phyloP scores from a whole-genome alignment of 2,329 filamentous ascomycete species.

The Neospermospora avenae region DNA sequence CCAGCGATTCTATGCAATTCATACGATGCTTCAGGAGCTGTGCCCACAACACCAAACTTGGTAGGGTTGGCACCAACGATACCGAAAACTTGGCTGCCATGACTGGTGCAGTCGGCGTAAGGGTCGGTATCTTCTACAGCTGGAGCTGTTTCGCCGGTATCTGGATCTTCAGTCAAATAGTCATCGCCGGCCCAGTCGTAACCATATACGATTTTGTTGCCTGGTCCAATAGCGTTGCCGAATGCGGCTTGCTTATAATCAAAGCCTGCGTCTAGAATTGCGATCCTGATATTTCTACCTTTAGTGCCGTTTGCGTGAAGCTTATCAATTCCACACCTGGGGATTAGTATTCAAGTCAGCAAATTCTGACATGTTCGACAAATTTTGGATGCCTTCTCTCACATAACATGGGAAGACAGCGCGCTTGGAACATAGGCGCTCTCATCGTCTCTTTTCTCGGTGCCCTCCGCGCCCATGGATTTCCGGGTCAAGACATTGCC shows the following conservation, averaged over 20 bases:
- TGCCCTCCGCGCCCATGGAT: too few species aligned
- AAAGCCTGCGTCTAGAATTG: constrained; percentile 40
- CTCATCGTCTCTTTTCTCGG: too few species aligned
- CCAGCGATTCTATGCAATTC: constrained; percentile 13
- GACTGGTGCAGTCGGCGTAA: background rate
- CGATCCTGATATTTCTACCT: constrained; percentile 44
- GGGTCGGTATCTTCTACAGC: background rate
- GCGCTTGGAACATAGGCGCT: too few species aligned
- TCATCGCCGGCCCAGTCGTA: constrained; percentile 56
- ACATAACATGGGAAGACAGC: too few species aligned
- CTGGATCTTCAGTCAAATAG: background rate
- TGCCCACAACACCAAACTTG: constrained; percentile 21
- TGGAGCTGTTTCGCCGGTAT: background rate
- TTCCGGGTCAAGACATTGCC: background rate
- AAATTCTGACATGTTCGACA: background rate
- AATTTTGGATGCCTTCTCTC: too few species aligned
- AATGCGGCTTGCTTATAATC: constrained; percentile 63
- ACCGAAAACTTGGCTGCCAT: constrained; percentile 24
- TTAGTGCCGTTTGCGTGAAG: constrained; percentile 43
- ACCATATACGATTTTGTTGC: constrained; percentile 55
- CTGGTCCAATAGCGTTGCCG: constrained; percentile 60
- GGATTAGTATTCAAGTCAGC: background rate
- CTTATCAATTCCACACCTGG: constrained; percentile 35
- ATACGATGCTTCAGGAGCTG: constrained; percentile 23
- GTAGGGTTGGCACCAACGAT: constrained; percentile 13